Base-by-base conservation (phyloP, 352 stramenopile genomes). In the Phytopythium ostracodes region DNA sequence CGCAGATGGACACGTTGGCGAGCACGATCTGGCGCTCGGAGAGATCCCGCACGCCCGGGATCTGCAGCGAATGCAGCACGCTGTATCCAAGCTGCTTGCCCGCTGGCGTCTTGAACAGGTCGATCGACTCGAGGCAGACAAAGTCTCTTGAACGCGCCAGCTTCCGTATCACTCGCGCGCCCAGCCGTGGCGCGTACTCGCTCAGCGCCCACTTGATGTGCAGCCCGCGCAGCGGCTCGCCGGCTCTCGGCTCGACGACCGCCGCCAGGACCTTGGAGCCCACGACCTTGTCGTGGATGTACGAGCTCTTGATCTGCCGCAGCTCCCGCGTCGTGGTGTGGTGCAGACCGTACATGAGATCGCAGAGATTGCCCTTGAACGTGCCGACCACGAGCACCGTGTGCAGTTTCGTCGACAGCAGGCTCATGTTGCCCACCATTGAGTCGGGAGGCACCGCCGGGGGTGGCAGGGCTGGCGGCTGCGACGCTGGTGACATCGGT, bases 321-420 rank as follows among this genome's bases (percentile, higher is more conserved):
- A 57, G 56, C 4, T 65, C 61, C 4, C 65, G 55, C 6, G 64
- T 47, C 18, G 63, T 55, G 11, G 60, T 47, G 18, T 63, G 67
- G 22, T 58, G 59, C 22, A 75, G 43, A 4, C 65, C 71, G 25
- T 70, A 79, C 62, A 81, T 67, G 17, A 77, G 52, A 42, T 79
- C 73, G 27, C 79, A 62, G 25, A 81, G 44, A 0, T 42, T 44
- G 17, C 70, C 67, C 3, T 58, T 56, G 22, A 81, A 43, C 11
- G 67, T 59, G 17, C 73, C 73, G 18, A 66, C 31, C n/a, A 71
- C 66, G 11, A 72, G 46, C 20, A 79, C 66, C 40, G 58, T 67
- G 22, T 66, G 68, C 25, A 68, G 15, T 0, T 44, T 52, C 14
- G 40, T 55, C 25, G 49, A 55, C 22, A 55, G 49, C 24, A 72